Evolutionary conservation across 257 asterid species (phyloP).

Genomic region (Gentiana macrophylla): DNA sequence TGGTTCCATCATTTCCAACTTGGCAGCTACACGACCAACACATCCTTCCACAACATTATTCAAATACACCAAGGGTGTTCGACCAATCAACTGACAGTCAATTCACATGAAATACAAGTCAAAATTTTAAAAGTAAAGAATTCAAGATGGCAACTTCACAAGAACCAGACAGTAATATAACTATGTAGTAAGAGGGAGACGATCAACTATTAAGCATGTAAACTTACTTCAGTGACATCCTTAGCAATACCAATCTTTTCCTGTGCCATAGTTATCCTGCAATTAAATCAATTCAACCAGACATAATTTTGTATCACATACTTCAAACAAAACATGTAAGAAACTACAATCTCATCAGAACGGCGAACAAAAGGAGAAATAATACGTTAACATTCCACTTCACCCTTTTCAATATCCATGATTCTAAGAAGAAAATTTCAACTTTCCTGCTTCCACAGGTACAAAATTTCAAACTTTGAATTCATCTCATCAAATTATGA

Average conservation of each 20-base stretch:
- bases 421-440: too few relatives aligned
- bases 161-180: not conserved
- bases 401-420: too few relatives aligned
- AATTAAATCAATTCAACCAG: conserved; percentile 11
- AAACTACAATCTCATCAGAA: too few relatives aligned
- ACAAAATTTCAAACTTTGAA: too few relatives aligned
- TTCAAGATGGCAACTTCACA: conserved; percentile 1
- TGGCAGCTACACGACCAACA: conserved; percentile 90
- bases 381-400: too few relatives aligned
- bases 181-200: conserved; percentile 8
- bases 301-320: too few relatives aligned
- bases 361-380: too few relatives aligned
- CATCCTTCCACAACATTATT: conserved; percentile 84
- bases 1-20: conserved; percentile 96
- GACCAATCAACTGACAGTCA: conserved; percentile 62
- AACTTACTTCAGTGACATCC: conserved; percentile 85
- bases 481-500: too few relatives aligned
- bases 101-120: not conserved
- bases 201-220: conserved; percentile 3
- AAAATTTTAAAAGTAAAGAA: conserved; percentile 7
- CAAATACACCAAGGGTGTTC: conserved; percentile 91
- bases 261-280: conserved; percentile 51
- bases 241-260: conserved; percentile 65
- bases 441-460: too few relatives aligned
- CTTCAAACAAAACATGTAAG: too few relatives aligned